Conservation (phyloP, 2,329 filamentous ascomycete species). For the Ascochyta fabae region DNA sequence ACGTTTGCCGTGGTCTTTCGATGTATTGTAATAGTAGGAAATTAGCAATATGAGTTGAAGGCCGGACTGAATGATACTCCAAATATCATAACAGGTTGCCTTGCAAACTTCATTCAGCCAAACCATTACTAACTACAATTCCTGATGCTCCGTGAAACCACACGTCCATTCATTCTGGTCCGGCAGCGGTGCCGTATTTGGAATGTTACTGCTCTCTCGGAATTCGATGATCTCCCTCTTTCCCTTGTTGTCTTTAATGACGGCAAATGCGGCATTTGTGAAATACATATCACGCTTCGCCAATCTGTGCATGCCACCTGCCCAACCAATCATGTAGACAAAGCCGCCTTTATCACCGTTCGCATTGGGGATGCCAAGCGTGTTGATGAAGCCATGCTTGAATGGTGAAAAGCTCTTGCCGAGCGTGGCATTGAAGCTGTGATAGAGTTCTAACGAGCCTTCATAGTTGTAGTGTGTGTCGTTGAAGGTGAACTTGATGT, state of each 20-base stretch:
- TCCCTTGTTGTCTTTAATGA: constrained; percentile 32
- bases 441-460: constrained; percentile 35
- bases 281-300: constrained; percentile 35
- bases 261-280: constrained; percentile 41
- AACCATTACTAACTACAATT: not conserved
- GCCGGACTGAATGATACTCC: too few species aligned
- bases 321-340: constrained; percentile 44
- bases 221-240: constrained; percentile 41
- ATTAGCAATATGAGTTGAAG: too few species aligned
- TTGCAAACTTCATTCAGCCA: too few species aligned
- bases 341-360: constrained; percentile 43
- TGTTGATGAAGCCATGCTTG: constrained; percentile 38
- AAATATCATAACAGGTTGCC: too few species aligned
- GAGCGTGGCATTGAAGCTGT: constrained; percentile 37
- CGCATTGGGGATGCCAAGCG: constrained; percentile 36
- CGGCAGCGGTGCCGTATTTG: constrained; percentile 34
- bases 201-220: constrained; percentile 42
- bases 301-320: constrained; percentile 33
- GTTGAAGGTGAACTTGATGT: constrained; percentile 43
- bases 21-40: too few species aligned
- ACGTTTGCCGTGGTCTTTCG: too few species aligned
- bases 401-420: constrained; percentile 37
- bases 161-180: constrained; percentile 33
- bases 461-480: constrained; percentile 41
- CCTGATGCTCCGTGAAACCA: constrained; percentile 17